A percentile compares a stretch with the other conserved stretches of the same genome.
These are phyloP conservation scores for Cucurbitaria berberidis DNA, from an alignment of 2,329 filamentous ascomycete species.

Conservation along the genomic window DNA sequence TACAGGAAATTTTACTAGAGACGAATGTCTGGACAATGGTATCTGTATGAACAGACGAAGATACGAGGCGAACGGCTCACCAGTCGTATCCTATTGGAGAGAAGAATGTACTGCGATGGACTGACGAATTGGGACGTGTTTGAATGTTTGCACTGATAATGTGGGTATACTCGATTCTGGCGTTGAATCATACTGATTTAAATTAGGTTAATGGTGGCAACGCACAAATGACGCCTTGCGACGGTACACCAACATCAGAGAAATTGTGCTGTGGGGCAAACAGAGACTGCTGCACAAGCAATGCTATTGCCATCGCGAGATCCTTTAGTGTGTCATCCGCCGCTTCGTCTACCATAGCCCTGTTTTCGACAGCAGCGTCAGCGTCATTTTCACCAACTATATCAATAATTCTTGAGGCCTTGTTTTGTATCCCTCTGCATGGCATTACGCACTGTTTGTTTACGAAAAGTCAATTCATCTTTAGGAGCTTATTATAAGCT, in stretches of 20 bases:
- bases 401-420: too few relatives aligned
- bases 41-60: not conserved
- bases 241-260: constrained; percentile 43
- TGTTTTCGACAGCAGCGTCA: too few relatives aligned
- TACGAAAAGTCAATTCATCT: too few relatives aligned
- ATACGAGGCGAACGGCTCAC: not conserved
- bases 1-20: not conserved
- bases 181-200: not conserved
- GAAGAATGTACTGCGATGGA: not conserved
- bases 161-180: too few relatives aligned
- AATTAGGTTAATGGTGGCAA: not conserved
- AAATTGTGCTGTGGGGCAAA: constrained; percentile 10
- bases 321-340: too few relatives aligned
- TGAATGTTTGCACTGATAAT: not conserved
- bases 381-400: too few relatives aligned
- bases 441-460: too few relatives aligned
- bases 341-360: too few relatives aligned
- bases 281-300: not conserved
- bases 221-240: constrained; percentile 10
- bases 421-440: too few relatives aligned
- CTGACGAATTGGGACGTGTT: not conserved
- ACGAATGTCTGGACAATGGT: not conserved
- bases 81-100: not conserved
- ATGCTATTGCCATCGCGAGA: not conserved
- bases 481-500: too few relatives aligned